Base-by-base conservation (phyloP, 371 early-diverging fungal genomes). In the Haplosporangium sp. region DNA sequence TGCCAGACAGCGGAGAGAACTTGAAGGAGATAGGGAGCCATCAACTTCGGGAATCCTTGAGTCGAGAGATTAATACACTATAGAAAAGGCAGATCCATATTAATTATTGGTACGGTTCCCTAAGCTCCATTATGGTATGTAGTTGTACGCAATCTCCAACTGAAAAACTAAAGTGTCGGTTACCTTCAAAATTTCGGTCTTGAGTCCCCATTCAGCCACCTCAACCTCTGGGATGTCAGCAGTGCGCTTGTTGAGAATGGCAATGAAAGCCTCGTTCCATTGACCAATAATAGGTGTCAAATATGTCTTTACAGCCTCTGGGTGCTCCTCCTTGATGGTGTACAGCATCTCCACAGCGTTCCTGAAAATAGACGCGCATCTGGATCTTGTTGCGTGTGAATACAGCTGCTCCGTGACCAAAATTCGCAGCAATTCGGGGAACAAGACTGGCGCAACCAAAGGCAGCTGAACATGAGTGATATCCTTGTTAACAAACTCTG, bases 381-480 rank as follows among this genome's bases (percentile, higher is more conserved):
- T 86, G 13, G 90, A 91, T 36, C 96, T 88, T 8, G 95, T 91
- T 55, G 87, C 87, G 46, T 88, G 86, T 11, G 87, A 86, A 67
- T 94, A 90, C 21, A 85, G 65, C 86, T 81, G 83, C 45, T 89
- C 85, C 16, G 84, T 84, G 18, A 85, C 80, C 74, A 95, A 84
- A 41, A 97, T 92, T 13, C 87, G 83, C 64, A 86, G 86, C 57
- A 98, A 90, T 77, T 95, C 94, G 2, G 96, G 95, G 48, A 96
- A 81, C 40, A 98, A 81, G 5, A 90, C 81, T 47, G 93, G 94
- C 0, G 92, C 93, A 18, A 97, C 82, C 58, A 90, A 86, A 43
- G 93, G 91, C 59, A 96, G 83, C 70, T 97, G 95, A 52, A 92
- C 87, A 62, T 95, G 94, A 13, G 94, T 93, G 80, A 98, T 88